Percentiles rank a stretch among this genome's conserved stretches.
Conservation (phyloP, 1,139 yeast genomes). For the Suhomyces ambrosiae region DNA sequence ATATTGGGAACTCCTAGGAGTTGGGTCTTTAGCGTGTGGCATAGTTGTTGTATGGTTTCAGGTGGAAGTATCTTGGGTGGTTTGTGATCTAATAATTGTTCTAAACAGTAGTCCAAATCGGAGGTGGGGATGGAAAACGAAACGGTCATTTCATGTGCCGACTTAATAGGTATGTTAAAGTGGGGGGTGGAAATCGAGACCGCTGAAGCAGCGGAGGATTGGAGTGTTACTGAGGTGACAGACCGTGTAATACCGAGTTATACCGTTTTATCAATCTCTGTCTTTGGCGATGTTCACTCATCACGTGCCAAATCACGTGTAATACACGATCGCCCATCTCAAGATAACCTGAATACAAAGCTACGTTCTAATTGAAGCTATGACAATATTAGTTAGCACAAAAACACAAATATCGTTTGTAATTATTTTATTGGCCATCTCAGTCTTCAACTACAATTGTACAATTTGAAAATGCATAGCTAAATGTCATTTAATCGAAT, state of each 20-base stretch:
- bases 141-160: conserved; percentile 32
- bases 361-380: no score
- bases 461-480: no score
- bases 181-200: neutral
- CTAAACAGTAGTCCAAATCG: conserved; percentile 49
- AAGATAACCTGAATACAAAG: no score
- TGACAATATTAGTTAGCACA: no score
- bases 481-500: no score
- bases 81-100: conserved; percentile 43
- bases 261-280: no score
- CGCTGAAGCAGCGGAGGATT: neutral
- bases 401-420: no score
- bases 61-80: conserved; percentile 50
- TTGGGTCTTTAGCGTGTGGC: conserved; percentile 46
- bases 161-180: neutral
- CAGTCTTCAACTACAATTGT: no score
- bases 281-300: conserved; percentile 1
- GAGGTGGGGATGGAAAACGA: conserved; percentile 35
- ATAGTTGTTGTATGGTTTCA: conserved; percentile 42
- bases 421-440: no score
- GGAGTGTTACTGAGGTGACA: neutral
- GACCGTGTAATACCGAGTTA: neutral
- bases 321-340: no score
- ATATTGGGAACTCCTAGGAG: conserved; percentile 61
- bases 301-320: neutral